Evolutionary conservation across 805 yeast genomes (phyloP).

Genomic region (Kregervanrija pseudodelftensis): DNA sequence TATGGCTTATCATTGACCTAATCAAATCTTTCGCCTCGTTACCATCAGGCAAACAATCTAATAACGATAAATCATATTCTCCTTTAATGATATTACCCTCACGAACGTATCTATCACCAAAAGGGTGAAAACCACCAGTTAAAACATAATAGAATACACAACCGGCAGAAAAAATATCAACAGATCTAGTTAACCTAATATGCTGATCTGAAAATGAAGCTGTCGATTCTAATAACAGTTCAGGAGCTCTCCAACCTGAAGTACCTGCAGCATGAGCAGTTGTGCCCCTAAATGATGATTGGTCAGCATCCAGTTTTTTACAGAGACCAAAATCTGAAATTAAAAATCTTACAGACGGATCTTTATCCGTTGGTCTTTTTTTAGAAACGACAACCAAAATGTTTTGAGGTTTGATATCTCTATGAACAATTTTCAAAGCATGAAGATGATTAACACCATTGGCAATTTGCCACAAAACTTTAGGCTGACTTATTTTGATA

Average conservation of each 20-base stretch:
- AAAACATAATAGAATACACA: constrained; percentile 87
- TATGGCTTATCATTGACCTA: constrained; percentile 56
- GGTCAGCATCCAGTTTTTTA: constrained; percentile 84
- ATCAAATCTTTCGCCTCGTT: constrained; percentile 71
- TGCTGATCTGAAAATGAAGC: constrained; percentile 17
- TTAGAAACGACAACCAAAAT: constrained; percentile 74
- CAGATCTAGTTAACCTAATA: constrained; percentile 74
- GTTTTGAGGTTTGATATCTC: constrained; percentile 93
- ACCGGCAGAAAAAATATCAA: constrained; percentile 91
- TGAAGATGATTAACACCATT: constrained; percentile 84
- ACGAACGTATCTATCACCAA: constrained; percentile 83
- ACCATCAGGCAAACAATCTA: constrained; percentile 38
- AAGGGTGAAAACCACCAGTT: constrained; percentile 84
- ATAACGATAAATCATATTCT: constrained; percentile 41
- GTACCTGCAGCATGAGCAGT: constrained; percentile 94
- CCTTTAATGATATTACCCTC: constrained; percentile 84
- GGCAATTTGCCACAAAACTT: constrained; percentile 67
- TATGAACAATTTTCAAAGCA: constrained; percentile 82
- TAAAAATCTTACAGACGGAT: constrained; percentile 53
- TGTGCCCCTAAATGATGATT: constrained; percentile 88
- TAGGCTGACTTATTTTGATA: constrained; percentile 37
- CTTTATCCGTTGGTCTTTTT: constrained; percentile 24
- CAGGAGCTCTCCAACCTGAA: constrained; percentile 98
- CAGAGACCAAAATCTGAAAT: constrained; percentile 97
- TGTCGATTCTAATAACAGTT: constrained; percentile 45